A percentile compares a stretch with the other conserved stretches of the same genome.
These are phyloP conservation scores for Vitis amurensis DNA, from an alignment of 164 flowering plant genomes.

Conservation along the genomic window DNA sequence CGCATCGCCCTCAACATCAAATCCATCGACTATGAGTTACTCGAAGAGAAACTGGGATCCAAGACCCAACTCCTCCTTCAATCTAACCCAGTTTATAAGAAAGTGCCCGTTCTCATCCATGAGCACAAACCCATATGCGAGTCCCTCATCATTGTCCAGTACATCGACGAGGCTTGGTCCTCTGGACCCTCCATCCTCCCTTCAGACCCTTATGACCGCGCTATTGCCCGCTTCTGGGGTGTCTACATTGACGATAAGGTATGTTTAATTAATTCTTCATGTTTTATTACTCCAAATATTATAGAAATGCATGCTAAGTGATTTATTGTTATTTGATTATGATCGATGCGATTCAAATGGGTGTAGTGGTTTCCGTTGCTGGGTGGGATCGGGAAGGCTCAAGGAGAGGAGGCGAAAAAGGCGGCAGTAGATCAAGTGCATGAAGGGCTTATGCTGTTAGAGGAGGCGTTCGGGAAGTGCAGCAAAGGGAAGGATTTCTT, in stretches of 20 bases:
- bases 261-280: no score
- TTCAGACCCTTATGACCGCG: neutral
- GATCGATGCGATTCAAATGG: no score
- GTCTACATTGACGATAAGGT: no score
- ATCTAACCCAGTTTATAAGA: neutral
- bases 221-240: no score
- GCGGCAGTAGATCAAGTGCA: conserved; percentile 23
- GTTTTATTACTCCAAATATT: no score
- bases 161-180: neutral
- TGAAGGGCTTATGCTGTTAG: conserved; percentile 39
- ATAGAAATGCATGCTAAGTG: no score
- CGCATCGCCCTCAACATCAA: neutral
- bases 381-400: conserved; percentile 11
- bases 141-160: neutral
- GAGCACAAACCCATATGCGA: neutral
- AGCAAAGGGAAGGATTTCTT: conserved; percentile 64
- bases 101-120: neutral
- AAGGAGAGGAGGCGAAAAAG: conserved; percentile 37
- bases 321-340: no score
- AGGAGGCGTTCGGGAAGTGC: conserved; percentile 43
- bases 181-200: neutral
- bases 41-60: neutral
- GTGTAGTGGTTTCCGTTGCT: conserved; percentile 42
- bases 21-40: neutral
- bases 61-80: neutral